Evolutionary conservation across 768 basidiomycete genomes (phyloP), one percentile per base, ranked within the genome.

Genomic region (Tylopilus plumbeoviolaceoides): DNA sequence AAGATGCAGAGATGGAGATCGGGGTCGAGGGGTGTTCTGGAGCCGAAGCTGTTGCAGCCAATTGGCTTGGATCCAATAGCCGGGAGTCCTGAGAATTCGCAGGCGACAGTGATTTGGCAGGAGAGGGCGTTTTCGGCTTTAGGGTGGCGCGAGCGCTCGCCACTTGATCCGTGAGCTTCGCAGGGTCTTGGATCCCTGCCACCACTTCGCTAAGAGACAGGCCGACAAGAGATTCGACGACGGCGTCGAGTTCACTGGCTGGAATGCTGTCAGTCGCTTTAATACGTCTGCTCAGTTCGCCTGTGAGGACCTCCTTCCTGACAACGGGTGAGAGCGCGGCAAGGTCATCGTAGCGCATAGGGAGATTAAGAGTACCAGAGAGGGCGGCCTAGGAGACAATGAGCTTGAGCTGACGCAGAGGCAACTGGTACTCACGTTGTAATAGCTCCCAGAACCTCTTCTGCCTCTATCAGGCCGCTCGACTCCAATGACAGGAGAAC

Each of bases 1-100:
- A 65, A 1, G 87, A 85, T 0, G 84, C 81, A 52, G 82, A 82
- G 53, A 89, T 76, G 1, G 90, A 91, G 12, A 92, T 81, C 1
- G 91, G 91, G 0, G 91, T 92, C 7, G 87, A 89, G 0, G 91
- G 91, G 56, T 91, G 90, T 63, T 93, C 91, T 0, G 91, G 91
- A n/a, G 90, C 90, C 45, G 87, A 89, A 3, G 90, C 91, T 4
- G 88, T 90, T 2, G 88, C 86, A 56, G 80, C 80, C 21, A 82
- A 69, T 7, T 80, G 76, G 50, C 75, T 80, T 7, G 81, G 77
- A 58, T 88, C 85, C 27, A 86, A 72, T n/a, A 83, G 68, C 28
- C 82, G 78, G 1, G 89, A 89, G 66, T 88, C 86, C 57, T 87
- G 87, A 7, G 86, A 86, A 30, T 72, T 71, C 9, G 82, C 79